Evolutionary conservation across 352 stramenopile genomes (phyloP), one percentile per base, ranked within the genome.

Genomic region (Thalassiosira tumida): DNA sequence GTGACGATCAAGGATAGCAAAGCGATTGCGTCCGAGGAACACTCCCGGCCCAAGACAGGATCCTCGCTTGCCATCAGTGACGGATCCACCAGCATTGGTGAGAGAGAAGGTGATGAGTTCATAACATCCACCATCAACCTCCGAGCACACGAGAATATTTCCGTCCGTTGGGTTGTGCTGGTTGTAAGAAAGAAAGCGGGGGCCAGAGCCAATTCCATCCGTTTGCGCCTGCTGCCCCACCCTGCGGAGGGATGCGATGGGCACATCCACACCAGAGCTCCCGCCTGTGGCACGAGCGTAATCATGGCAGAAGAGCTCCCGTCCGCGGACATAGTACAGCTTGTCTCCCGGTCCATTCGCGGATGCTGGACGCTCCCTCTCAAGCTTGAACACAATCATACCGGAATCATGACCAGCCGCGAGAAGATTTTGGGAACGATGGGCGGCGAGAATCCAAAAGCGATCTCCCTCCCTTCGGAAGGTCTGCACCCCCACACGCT

Each of bases 321-420:
- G 98, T 87, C 99, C 98, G 93, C 99, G 99, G 54, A 99, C 97
- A 93, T 99, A 99, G 91, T 99, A 99, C 37, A 98, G 87, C 40
- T 97, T 96, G 72, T 92, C 96, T 50, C 84, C 94, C 37, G 92
- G 92, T 43, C 91, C 93, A 74, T 97, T 95, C 47, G 97, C 97
- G 94, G 99, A 99, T 21, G 99, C 98, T 0, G 98, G 98, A 75
- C 99, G 97, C 89, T 99, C 99, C 69, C 99, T 97, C 89, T 98
- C 94, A 0, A 97, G 81, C 84, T 99, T 99, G 96, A 99, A 99
- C 21, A 99, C 98, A 94, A 99, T 99, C 98, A 99, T 99, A 92
- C 99, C 99, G n/a, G 97, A 99, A 95, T 99, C 99, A 92, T 99
- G 99, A 73, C 99, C 99, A 3, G 99, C 99, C 29, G 98, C 99